phyloP scores from a whole-genome alignment of 1,284 basidiomycete species.

The Gomphus bonarii region DNA sequence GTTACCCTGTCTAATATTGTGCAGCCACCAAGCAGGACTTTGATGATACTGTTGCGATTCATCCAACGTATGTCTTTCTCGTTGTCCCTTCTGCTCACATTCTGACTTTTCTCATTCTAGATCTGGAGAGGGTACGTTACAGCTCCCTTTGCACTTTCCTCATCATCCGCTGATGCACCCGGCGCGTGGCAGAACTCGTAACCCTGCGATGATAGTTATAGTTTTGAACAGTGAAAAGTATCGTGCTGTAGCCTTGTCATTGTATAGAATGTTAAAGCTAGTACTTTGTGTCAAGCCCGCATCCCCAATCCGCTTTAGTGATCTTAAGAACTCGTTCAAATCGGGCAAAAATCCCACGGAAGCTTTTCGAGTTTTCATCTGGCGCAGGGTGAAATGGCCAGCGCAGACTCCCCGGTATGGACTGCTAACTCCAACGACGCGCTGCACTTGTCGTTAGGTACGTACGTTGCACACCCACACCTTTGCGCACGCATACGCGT shows the following conservation, averaged over 20 bases:
- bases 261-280: background rate
- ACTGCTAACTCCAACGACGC: conserved; percentile 67
- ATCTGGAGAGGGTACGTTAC: conserved; percentile 15
- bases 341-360: background rate
- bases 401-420: conserved; percentile 7
- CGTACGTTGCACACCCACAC: conserved; percentile 13
- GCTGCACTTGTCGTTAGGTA: conserved; percentile 63
- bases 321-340: background rate
- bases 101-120: conserved; percentile 8
- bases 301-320: no score
- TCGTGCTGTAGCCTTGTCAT: background rate
- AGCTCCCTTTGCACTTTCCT: background rate
- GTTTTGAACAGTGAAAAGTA: background rate
- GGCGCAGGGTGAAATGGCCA: background rate
- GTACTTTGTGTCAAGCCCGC: background rate
- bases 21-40: conserved; percentile 73
- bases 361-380: background rate
- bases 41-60: conserved; percentile 87
- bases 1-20: conserved; percentile 5
- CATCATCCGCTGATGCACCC: background rate
- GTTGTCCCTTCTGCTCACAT: background rate
- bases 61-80: conserved; percentile 53
- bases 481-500: background rate
- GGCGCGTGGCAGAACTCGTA: conserved; percentile 14
- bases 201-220: conserved; percentile 13